Conservation (phyloP, 129 eudicot genomes). For the Calendula officinalis region DNA sequence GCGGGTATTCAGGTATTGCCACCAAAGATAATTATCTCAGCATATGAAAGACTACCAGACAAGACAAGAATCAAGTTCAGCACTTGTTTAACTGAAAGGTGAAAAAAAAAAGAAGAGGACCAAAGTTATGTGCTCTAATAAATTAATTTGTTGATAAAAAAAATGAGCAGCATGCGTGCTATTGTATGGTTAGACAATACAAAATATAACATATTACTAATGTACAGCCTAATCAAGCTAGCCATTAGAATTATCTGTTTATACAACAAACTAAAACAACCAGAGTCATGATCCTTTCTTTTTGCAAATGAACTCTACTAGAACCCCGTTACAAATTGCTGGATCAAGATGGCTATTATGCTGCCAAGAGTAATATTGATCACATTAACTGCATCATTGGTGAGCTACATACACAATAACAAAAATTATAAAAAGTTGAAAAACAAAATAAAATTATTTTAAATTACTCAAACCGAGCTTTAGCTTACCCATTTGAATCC, state of each 20-base stretch:
- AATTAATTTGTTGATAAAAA: background rate
- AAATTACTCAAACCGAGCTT: background rate
- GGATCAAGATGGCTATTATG: conserved; percentile 70
- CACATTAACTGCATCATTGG: conserved; percentile 82
- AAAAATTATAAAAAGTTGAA: background rate
- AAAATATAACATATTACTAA: conserved; percentile 11
- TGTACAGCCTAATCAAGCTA: conserved; percentile 9
- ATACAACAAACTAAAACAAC: conserved; percentile 18
- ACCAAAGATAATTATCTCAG: too few species aligned
- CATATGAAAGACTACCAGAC: too few species aligned
- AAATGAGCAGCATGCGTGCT: background rate
- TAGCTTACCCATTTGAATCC: conserved; percentile 83
- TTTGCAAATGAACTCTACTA: background rate
- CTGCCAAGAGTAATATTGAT: conserved; percentile 87
- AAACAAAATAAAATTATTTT: background rate
- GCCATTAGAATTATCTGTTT: background rate
- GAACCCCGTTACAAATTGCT: conserved; percentile 40
- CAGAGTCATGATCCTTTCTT: background rate
- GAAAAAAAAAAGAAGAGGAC: too few species aligned
- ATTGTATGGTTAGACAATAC: background rate
- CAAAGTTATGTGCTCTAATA: background rate
- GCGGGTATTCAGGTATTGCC: too few species aligned
- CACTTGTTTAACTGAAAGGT: too few species aligned
- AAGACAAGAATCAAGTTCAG: too few species aligned
- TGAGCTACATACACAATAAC: conserved; percentile 59